These are phyloP conservation scores for Micractinium sp. DNA, from an alignment of 139 green algal species.

Conservation along the genomic window DNA sequence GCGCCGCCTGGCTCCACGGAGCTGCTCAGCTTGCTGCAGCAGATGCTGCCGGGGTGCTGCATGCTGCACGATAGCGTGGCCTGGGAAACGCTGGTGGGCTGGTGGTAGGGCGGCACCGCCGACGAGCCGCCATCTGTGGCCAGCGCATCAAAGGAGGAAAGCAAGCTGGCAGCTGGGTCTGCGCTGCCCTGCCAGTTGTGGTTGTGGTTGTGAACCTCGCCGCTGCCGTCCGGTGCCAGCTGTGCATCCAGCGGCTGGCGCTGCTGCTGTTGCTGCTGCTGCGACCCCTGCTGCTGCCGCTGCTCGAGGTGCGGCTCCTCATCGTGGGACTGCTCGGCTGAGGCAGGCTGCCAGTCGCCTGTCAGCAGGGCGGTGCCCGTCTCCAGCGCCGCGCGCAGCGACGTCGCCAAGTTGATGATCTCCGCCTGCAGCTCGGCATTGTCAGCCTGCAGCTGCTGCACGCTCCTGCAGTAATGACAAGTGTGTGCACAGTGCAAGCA, in stretches of 20 bases:
- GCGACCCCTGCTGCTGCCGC: neutral
- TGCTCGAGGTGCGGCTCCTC: neutral
- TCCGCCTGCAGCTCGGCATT: slow-evolving; percentile 34
- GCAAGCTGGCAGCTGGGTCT: neutral
- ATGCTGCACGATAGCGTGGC: slow-evolving; percentile 30
- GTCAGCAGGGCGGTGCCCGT: neutral
- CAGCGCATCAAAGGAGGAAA: neutral
- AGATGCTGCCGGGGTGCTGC: slow-evolving; percentile 45
- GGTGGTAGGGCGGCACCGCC: slow-evolving; percentile 16
- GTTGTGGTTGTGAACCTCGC: neutral
- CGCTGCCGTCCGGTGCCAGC: neutral
- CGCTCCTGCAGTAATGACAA: neutral
- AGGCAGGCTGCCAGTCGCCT: neutral
- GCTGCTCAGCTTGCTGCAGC: slow-evolving; percentile 50
- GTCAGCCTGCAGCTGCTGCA: slow-evolving; percentile 18
- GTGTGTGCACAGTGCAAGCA: neutral
- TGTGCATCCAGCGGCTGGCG: neutral
- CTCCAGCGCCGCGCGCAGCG: slow-evolving; percentile 18
- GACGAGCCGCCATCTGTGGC: neutral
- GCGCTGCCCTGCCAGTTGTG: neutral
- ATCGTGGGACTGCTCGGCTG: too few species aligned
- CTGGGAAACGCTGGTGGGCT: slow-evolving; percentile 10
- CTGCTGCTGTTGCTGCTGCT: neutral
- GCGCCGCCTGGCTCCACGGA: slow-evolving; percentile 16
- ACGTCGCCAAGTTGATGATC: slow-evolving; percentile 9